Evolutionary conservation across 441 rosid genomes (phyloP), one percentile per base, ranked within the genome.

Genomic region (Viola pubescens): DNA sequence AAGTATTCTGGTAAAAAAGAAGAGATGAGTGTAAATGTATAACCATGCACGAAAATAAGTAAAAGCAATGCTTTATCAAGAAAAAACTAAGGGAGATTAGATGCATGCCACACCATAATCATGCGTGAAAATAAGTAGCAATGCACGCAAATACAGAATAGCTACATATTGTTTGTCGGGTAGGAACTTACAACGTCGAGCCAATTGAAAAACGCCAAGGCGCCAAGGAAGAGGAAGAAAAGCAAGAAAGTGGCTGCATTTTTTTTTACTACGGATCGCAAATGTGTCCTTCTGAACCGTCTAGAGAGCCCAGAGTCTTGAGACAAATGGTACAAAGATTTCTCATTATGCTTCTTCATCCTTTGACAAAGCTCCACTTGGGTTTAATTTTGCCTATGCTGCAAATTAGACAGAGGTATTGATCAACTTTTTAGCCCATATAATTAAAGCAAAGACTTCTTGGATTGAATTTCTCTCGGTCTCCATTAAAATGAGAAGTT

Each of bases 161-260:
- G 34, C 34, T 26, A 26, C 34, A 26, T 26, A 26, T 26, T 26
- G 34, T 26, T 1, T 26, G 9, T 4, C 6, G 16, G 5, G 19
- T 5, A 11, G 14, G 13, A 16, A 62, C 76, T 72, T 65, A 69
- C 79, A 9, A 62, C n/a, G 4, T 19, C 59, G 37, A 62, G 50
- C 10, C 66, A 54, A 14, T 66, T 59, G 3, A 49, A 6, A 26
- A 56, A 41, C 2, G 46, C 9, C 3, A 60, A 19, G 54, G 52
- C 63, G 2, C 53, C 63, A n/a, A 47, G 40, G 9, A 75, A 16
- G 50, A 72, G 54, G 60, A 60, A 48, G 71, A 69, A 12, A 4
- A 66, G 34, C 57, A 66, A 66, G 54, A 56, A 6, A 8, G 59
- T 8, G 0, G 51, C 43, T 19, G 57, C 56, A 9, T 63, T 7